Base-by-base conservation (phyloP, 2,329 filamentous ascomycete species). In the Aspergillus tanneri region DNA sequence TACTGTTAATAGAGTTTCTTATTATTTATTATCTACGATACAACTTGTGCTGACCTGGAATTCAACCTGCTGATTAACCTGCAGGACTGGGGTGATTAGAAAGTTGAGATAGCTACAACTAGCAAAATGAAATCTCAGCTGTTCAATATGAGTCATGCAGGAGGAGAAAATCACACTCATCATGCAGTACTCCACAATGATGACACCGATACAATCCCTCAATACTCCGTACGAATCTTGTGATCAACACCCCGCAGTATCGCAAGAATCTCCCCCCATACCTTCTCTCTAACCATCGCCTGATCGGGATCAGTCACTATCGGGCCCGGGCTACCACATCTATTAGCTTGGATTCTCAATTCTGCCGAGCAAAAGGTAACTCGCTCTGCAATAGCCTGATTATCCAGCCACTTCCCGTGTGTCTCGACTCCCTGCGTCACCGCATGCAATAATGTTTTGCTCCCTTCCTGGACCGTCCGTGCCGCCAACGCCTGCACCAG, bases 191-290 rank as follows among this genome's bases (percentile, higher is more conserved):
- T 27, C 24, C 24, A 27, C 24, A 27, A 27, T 27, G 24, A 27
- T 27, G 24, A 27, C 24, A 27, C 24, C 24, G 24, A 27, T 27
- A 27, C 24, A 27, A 27, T 27, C 24, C 24, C 16, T 42, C 28
- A 37, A 16, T 47, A 47, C 45, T 47, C 28, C 5, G 45, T 37
- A 8, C 14, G 22, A 30, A 47, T 8, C 12, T 24, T 38, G 10
- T 37, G 25, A 14, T 47, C 28, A 23, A 37, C 38, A 23, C 28
- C 48, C 10, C 37, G 49, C 42, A 51, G 41, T 9, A 47, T 30
- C 40, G 50, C 53, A 16, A 55, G 38, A 14, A 55, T 52, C 35
- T 53, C 54, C 28, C 46, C 43, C 32, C 43, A 51, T 32, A 49
- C 42, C 38, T 47, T 49, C 18, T 46, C 38, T 22, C 43, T 47